Percentiles rank a stretch among this genome's conserved stretches.
These are phyloP conservation scores for Talaromyces ruber DNA, from an alignment of 495 filamentous ascomycete genomes.

Conservation along the genomic window DNA sequence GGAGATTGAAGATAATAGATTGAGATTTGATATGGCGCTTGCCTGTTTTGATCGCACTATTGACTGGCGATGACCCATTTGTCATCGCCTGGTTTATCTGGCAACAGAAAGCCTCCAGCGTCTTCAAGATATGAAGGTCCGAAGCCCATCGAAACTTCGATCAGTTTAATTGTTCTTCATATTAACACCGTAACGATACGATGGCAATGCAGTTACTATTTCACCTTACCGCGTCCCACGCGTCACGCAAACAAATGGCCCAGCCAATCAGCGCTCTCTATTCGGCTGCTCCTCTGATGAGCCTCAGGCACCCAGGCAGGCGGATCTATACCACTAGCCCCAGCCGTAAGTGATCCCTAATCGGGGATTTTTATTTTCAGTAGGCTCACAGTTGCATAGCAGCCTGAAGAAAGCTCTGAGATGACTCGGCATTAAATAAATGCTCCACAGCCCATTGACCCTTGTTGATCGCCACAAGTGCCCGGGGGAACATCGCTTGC, in stretches of 20 bases:
- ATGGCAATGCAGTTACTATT: not conserved
- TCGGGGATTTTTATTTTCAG: not conserved
- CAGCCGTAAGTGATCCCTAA: not conserved
- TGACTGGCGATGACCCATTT: not conserved
- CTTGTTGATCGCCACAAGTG: not conserved
- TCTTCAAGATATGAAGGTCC: not conserved
- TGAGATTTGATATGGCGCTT: not conserved
- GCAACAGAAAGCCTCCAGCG: not conserved
- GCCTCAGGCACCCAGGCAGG: not conserved
- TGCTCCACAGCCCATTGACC: not conserved
- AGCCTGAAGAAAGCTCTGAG: not conserved
- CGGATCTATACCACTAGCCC: not conserved
- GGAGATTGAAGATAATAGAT: not conserved
- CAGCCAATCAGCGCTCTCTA: constrained; percentile 1
- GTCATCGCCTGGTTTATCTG: not conserved
- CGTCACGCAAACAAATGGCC: not conserved
- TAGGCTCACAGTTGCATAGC: not conserved
- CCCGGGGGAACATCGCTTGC: not conserved
- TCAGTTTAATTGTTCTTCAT: not conserved
- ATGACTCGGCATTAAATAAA: not conserved
- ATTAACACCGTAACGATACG: not conserved
- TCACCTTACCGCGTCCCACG: constrained; percentile 7
- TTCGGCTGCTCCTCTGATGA: not conserved
- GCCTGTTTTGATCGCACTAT: constrained; percentile 2
- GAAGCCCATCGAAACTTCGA: not conserved